Evolutionary conservation across 2,329 filamentous ascomycete genomes (phyloP), one percentile per base, ranked within the genome.

Genomic region (Aspergillus alliaceus): DNA sequence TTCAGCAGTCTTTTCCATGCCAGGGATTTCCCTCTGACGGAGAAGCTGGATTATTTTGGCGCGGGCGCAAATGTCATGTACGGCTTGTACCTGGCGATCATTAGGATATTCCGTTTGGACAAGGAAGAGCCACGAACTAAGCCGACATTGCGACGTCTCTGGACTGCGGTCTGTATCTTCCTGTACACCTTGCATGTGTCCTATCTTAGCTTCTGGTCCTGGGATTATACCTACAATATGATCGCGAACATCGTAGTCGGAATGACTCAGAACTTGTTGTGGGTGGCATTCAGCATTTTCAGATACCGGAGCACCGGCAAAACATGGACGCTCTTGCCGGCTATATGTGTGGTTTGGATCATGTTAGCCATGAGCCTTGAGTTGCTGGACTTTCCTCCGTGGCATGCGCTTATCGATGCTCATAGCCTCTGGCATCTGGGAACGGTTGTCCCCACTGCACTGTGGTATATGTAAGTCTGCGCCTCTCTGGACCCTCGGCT

Each of bases 181-280:
- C 76, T 96, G 52, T 99, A 96, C 74, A 69, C 82, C 25, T 79
- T 84, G 54, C 95, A 99, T 72, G 86, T 97, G 48, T 83, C 80
- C 46, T 99, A 96, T 73, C 82, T 99, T 54, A 91, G 89, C 69
- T 85, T 91, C 65, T 90, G 93, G 80, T 80, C 82, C 18, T 99
- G 95, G 90, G 90, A 98, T 75, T 99, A 99, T 73, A 90, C 89
- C 5, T 99, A 99, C 78, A 99, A 99, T 73, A 98, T 99, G 92
- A 86, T 89, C 1, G 95, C 93, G 51, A 99, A 98, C 69, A 90
- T 99, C 20, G 86, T 84, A 3, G 85, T 90, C 11, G 95, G 95
- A 3, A 80, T 92, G 39, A 74, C 93, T 4, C 88, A 92, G 70
- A 96, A 98, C 68, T 52, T 87, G 4, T 77, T 98, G 57, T 98